Evolutionary conservation across 208 protist genomes (phyloP).

Genomic region (Trypanosomatidae sp.): DNA sequence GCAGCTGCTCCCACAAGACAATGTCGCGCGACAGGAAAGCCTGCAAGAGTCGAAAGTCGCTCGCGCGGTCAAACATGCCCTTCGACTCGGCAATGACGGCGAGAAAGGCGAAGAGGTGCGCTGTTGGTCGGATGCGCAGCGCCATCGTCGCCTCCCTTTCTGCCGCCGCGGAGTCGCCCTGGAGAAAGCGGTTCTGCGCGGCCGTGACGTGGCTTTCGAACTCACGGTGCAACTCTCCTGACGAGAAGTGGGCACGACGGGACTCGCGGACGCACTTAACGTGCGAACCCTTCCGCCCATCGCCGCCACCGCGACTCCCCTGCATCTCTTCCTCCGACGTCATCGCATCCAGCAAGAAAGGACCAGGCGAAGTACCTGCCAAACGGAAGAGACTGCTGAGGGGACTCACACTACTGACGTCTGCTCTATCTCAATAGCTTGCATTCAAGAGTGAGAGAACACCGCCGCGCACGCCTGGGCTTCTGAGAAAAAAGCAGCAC

Average conservation of each 20-base stretch:
- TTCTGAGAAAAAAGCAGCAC: too few relatives aligned
- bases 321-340: too few relatives aligned
- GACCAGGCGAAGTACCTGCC: too few relatives aligned
- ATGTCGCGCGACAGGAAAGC: conserved; percentile 80
- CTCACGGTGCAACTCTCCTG: conserved; percentile 36
- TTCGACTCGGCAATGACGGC: conserved; percentile 81
- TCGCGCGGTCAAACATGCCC: conserved; percentile 82
- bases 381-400: too few relatives aligned
- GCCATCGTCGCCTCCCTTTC: conserved; percentile 64
- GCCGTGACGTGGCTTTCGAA: conserved; percentile 69
- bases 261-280: conserved; percentile 28
- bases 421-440: too few relatives aligned
- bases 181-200: conserved; percentile 71
- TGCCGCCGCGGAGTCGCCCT: conserved; percentile 53
- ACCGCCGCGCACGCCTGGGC: too few relatives aligned
- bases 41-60: conserved; percentile 86
- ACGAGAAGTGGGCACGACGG: conserved; percentile 42
- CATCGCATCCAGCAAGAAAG: too few relatives aligned
- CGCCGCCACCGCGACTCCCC: too few relatives aligned
- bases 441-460: too few relatives aligned
- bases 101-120: conserved; percentile 85
- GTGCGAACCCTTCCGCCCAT: background rate
- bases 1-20: conserved; percentile 82
- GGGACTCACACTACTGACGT: too few relatives aligned
- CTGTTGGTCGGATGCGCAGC: conserved; percentile 77